Base-by-base conservation (phyloP, 75 land plant genomes). In the Isoetes taiwanensis region DNA sequence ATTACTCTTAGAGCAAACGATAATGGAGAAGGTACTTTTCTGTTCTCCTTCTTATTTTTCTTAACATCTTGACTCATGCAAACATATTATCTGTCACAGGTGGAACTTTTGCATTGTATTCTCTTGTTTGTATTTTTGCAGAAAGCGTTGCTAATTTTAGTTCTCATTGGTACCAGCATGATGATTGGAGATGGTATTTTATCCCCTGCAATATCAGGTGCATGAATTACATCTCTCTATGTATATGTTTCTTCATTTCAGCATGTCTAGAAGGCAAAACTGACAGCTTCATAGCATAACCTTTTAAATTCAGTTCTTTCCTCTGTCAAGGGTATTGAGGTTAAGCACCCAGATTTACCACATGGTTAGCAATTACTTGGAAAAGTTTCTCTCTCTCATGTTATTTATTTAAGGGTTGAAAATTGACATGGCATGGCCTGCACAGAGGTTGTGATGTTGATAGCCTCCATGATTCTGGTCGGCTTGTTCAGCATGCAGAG, bases 181-280 rank as follows among this genome's bases (percentile, higher is more conserved):
- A 68, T 85, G 21, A 85, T 85, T 62, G 84, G 90, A n/a, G 90
- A 85, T 72, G 90, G 90, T 23, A 73, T 81, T 12, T 72, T 85
- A 30, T 80, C 90, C 4, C 90, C 90, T 61, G 81, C 90, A 23
- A 78, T 85, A 20, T 85, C 90, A 71, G 90, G 90, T n/a, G n/a
- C n/a, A n/a, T n/a, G n/a, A n/a, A n/a, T n/a, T n/a, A n/a, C n/a
- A n/a, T n/a, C n/a, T n/a, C n/a, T n/a, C n/a, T n/a, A n/a, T n/a
- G n/a, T n/a, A n/a, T n/a, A n/a, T n/a, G n/a, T n/a, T n/a, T n/a
- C n/a, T n/a, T n/a, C n/a, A n/a, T n/a, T n/a, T n/a, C n/a, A n/a
- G n/a, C n/a, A n/a, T n/a, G n/a, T n/a, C n/a, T n/a, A n/a, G n/a
- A n/a, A n/a, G n/a, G n/a, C n/a, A n/a, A n/a, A n/a, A n/a, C n/a